Conservation (phyloP, 345 rosid species). For the Schrenkiella parvula region DNA sequence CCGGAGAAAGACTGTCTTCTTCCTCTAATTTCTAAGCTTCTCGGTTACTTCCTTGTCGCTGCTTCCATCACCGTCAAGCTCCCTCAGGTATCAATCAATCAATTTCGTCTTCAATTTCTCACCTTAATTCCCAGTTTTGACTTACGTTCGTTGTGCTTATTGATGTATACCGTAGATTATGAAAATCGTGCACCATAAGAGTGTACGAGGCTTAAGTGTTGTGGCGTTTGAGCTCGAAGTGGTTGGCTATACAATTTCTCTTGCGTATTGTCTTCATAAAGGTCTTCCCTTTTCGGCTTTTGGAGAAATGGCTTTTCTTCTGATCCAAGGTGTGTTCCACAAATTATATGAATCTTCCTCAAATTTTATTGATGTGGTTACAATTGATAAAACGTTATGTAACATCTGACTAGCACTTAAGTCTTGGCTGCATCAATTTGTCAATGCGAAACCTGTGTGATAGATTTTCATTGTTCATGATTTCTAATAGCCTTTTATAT, state of each 20-base stretch:
- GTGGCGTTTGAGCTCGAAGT: constrained; percentile 87
- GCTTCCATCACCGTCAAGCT: constrained; percentile 95
- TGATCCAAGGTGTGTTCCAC: constrained; percentile 61
- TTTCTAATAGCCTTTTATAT: constrained; percentile 17
- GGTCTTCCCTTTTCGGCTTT: constrained; percentile 95
- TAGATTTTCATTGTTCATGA: background rate
- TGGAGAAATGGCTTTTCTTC: constrained; percentile 83
- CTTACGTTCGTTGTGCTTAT: background rate
- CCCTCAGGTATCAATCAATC: constrained; percentile 56
- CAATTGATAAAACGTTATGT: too few species aligned
- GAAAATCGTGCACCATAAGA: constrained; percentile 73
- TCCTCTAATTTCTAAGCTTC: constrained; percentile 91
- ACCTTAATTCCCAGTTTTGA: background rate
- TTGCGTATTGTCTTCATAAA: constrained; percentile 86
- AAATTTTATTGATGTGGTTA: background rate
- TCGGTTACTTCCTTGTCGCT: constrained; percentile 86
- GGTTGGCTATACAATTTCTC: constrained; percentile 81
- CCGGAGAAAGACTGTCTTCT: constrained; percentile 79
- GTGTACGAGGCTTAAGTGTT: constrained; percentile 80
- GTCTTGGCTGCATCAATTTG: too few species aligned
- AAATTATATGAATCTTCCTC: background rate
- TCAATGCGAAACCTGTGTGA: background rate
- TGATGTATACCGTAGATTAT: constrained; percentile 45
- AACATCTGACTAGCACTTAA: too few species aligned
- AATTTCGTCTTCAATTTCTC: background rate